Conservation (phyloP, 495 filamentous ascomycete species). For the Aspergillus ellipticus region DNA sequence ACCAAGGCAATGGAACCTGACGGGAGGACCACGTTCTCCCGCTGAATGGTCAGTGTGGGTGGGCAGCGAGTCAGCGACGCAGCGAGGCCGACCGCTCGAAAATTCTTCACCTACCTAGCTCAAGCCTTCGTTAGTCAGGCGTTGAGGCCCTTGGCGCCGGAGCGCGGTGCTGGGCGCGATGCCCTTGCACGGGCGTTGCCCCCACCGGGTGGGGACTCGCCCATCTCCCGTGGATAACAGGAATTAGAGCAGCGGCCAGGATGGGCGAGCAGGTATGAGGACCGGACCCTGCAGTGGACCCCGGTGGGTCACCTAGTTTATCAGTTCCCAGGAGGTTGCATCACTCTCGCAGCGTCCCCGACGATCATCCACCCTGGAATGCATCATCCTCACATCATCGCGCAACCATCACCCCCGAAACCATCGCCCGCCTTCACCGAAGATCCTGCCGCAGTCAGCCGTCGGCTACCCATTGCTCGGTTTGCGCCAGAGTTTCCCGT, state of each 20-base stretch:
- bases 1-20: background rate
- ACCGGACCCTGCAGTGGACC: background rate
- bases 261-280: too few species aligned
- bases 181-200: background rate
- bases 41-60: background rate
- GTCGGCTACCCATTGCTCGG: background rate
- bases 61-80: background rate
- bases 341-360: background rate
- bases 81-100: background rate
- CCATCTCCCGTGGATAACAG: background rate
- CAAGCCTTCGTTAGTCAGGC: background rate
- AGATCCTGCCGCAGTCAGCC: background rate
- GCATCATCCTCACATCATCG: conserved; percentile 4
- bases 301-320: background rate
- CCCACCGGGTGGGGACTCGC: background rate
- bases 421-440: background rate
- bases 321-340: background rate
- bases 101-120: too few species aligned
- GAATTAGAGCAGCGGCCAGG: too few species aligned
- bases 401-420: background rate
- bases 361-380: conserved; percentile 2
- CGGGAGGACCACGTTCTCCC: background rate
- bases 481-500: background rate
- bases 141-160: too few species aligned
- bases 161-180: too few species aligned